A percentile compares a stretch with the other conserved stretches of the same genome.
Conservation (phyloP, 192 early-diverging fungal species). For the Backusella westeae region DNA sequence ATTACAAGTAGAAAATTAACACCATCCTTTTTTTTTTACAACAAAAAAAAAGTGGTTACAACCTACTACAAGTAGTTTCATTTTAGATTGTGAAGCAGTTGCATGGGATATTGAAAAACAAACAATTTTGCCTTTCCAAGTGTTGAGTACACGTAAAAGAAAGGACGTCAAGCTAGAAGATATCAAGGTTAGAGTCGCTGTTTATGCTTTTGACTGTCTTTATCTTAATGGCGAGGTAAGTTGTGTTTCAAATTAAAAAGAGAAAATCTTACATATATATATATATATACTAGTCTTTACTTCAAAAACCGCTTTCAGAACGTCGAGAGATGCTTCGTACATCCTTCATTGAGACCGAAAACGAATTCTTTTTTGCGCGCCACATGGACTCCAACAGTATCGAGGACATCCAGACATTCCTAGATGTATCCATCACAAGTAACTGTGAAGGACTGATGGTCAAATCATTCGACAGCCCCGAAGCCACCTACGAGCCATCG, state of each 20-base stretch:
- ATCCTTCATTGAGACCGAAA: slow-evolving; percentile 74
- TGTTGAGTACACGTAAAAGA: slow-evolving; percentile 89
- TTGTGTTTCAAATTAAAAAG: background rate
- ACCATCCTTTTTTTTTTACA: background rate
- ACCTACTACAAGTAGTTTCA: slow-evolving; percentile 75
- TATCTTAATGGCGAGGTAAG: slow-evolving; percentile 89
- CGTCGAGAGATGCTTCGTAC: slow-evolving; percentile 73
- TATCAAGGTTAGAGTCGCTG: slow-evolving; percentile 92
- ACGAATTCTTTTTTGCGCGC: slow-evolving; percentile 89
- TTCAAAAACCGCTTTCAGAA: slow-evolving; percentile 68
- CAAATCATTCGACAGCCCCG: slow-evolving; percentile 85
- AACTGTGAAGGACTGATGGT: slow-evolving; percentile 99
- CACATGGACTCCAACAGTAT: slow-evolving; percentile 77
- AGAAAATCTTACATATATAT: background rate
- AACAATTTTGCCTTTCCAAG: slow-evolving; percentile 93
- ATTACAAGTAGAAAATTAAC: background rate
- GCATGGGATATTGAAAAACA: slow-evolving; percentile 91
- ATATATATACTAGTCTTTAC: slow-evolving; percentile 56
- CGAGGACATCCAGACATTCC: slow-evolving; percentile 93
- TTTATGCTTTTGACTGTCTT: slow-evolving; percentile 96
- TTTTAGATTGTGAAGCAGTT: slow-evolving; percentile 98
- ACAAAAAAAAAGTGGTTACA: slow-evolving; percentile 41
- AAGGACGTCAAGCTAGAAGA: slow-evolving; percentile 93
- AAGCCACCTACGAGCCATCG: slow-evolving; percentile 92
- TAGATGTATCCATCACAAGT: slow-evolving; percentile 74